phyloP scores from a whole-genome alignment of 768 basidiomycete species.

The Mycena maculata region DNA sequence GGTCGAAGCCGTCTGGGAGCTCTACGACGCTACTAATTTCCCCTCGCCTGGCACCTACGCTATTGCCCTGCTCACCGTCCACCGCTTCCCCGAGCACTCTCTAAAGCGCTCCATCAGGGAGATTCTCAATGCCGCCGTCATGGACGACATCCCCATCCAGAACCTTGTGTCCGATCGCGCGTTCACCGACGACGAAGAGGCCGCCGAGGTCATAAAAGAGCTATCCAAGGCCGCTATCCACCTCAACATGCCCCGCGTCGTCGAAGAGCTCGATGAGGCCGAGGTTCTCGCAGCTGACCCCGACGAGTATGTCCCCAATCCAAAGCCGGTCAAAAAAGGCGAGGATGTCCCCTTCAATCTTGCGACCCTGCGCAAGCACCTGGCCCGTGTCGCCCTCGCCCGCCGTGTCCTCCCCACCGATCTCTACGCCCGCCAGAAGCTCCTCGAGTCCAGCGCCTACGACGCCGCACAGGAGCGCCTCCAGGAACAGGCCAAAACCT shows the following conservation, averaged over 20 bases:
- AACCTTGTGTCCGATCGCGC: constrained; percentile 68
- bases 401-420: constrained; percentile 75
- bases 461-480: constrained; percentile 82
- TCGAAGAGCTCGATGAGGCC: constrained; percentile 67
- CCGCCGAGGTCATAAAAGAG: constrained; percentile 62
- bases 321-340: constrained; percentile 61
- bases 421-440: constrained; percentile 77
- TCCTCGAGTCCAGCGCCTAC: constrained; percentile 88
- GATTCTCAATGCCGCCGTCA: constrained; percentile 58
- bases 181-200: constrained; percentile 66
- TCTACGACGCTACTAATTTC: constrained; percentile 68
- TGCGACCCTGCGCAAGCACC: constrained; percentile 73
- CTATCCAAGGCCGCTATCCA: constrained; percentile 73
- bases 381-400: constrained; percentile 71
- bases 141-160: constrained; percentile 61
- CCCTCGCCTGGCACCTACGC: constrained; percentile 76
- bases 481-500: constrained; percentile 67
- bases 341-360: constrained; percentile 80
- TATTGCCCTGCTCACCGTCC: constrained; percentile 69
- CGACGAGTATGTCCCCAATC: constrained; percentile 68
- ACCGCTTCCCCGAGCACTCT: constrained; percentile 55
- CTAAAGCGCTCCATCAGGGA: constrained; percentile 37
- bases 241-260: constrained; percentile 59
- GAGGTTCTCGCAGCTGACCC: constrained; percentile 55
- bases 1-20: constrained; percentile 69